Conservation (phyloP, 192 early-diverging fungal genomes). For the Backusella parvicylindrica region DNA sequence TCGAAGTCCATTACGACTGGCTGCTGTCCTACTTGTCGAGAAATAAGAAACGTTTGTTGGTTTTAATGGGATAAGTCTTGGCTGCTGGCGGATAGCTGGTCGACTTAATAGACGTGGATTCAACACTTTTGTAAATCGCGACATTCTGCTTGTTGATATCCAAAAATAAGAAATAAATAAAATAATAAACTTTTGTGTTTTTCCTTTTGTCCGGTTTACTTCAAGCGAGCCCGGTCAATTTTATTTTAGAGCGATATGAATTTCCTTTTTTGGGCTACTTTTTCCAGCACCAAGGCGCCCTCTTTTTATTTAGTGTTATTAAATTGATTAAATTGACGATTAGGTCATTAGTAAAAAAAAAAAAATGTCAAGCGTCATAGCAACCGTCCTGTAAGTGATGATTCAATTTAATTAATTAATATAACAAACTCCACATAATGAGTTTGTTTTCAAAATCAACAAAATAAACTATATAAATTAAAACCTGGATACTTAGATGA, state of each 20-base stretch:
- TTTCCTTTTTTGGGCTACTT: background rate
- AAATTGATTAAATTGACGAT: too few species aligned
- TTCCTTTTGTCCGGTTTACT: background rate
- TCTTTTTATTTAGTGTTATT: too few species aligned
- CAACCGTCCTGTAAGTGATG: too few species aligned
- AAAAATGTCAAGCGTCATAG: too few species aligned
- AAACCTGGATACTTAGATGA: too few species aligned
- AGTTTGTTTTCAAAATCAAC: too few species aligned
- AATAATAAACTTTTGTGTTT: too few species aligned
- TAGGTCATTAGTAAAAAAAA: too few species aligned
- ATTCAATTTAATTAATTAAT: too few species aligned
- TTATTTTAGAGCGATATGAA: background rate
- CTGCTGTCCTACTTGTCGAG: background rate
- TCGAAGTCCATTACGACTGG: background rate
- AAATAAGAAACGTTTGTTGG: background rate
- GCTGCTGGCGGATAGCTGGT: background rate
- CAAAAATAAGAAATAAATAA: background rate
- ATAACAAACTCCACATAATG: too few species aligned
- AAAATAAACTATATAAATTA: too few species aligned
- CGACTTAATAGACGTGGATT: background rate
- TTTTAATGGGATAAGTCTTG: background rate
- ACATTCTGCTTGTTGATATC: background rate
- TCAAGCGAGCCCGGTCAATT: background rate
- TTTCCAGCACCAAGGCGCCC: background rate
- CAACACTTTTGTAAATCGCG: background rate